These are phyloP conservation scores for Colletotrichum liaoningense DNA, from an alignment of 2,329 filamentous ascomycete species.

Conservation along the genomic window DNA sequence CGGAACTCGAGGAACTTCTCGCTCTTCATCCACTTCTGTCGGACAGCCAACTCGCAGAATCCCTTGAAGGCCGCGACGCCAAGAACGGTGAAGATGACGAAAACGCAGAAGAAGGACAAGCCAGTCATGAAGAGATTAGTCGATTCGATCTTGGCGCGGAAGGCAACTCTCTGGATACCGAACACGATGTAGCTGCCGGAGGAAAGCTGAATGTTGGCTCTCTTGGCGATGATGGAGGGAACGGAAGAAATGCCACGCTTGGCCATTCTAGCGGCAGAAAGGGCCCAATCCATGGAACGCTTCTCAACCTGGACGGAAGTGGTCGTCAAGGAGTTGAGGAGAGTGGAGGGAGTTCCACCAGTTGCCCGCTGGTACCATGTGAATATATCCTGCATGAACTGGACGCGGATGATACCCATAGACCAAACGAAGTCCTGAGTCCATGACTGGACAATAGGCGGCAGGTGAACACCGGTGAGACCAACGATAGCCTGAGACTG, in stretches of 20 bases:
- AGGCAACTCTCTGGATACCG: constrained; percentile 91
- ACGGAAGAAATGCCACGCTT: constrained; percentile 58
- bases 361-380: constrained; percentile 98
- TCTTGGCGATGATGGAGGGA: constrained; percentile 57
- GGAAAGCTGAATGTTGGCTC: constrained; percentile 63
- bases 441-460: constrained; percentile 91
- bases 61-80: constrained; percentile 84
- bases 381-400: constrained; percentile 88
- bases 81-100: constrained; percentile 80
- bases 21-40: constrained; percentile 80
- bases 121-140: constrained; percentile 96
- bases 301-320: constrained; percentile 89
- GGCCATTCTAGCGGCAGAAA: constrained; percentile 48
- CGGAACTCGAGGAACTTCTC: constrained; percentile 95
- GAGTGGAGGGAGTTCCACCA: constrained; percentile 83
- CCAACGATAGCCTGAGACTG: constrained; percentile 94
- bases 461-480: constrained; percentile 82
- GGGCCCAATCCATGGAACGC: constrained; percentile 53
- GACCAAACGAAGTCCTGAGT: constrained; percentile 99
- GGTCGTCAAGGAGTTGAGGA: constrained; percentile 78
- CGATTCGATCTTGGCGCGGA: constrained; percentile 84
- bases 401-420: constrained; percentile 91
- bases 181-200: constrained; percentile 73
- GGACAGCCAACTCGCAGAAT: constrained; percentile 80
- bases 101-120: constrained; percentile 87